phyloP scores from a whole-genome alignment of 768 basidiomycete genomes.

The Tremella yokohamensis region DNA sequence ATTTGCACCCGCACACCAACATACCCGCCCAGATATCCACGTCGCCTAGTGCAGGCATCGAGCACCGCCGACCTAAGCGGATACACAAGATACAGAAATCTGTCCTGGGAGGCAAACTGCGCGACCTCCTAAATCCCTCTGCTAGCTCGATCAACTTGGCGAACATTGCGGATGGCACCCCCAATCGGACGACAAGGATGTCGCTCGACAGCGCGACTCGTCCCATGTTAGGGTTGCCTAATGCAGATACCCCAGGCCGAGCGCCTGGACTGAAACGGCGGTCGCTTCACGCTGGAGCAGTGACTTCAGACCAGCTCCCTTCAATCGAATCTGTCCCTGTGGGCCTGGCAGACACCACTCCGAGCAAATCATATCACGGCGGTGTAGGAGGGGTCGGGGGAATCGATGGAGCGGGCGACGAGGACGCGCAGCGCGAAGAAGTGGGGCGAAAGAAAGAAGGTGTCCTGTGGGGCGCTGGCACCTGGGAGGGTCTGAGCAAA shows the following conservation, averaged over 20 bases:
- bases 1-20: neutral
- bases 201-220: neutral
- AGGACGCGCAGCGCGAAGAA: constrained; percentile 38
- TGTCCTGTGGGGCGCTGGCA: constrained; percentile 47
- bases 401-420: constrained; percentile 21
- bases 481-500: constrained; percentile 47
- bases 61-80: constrained; percentile 22
- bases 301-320: too few species aligned
- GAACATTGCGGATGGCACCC: neutral
- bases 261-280: neutral
- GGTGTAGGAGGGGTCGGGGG: neutral
- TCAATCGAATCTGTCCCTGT: neutral
- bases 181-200: neutral
- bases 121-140: constrained; percentile 33
- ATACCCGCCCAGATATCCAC: constrained; percentile 21
- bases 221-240: neutral
- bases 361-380: neutral
- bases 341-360: neutral
- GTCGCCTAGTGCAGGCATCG: constrained; percentile 11
- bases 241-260: neutral
- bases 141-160: neutral
- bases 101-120: constrained; percentile 33
- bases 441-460: constrained; percentile 50
- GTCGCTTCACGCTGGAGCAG: neutral
- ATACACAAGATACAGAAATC: constrained; percentile 40